Base-by-base conservation (phyloP, 768 basidiomycete genomes). In the Tylopilus rubrobrunneus region DNA sequence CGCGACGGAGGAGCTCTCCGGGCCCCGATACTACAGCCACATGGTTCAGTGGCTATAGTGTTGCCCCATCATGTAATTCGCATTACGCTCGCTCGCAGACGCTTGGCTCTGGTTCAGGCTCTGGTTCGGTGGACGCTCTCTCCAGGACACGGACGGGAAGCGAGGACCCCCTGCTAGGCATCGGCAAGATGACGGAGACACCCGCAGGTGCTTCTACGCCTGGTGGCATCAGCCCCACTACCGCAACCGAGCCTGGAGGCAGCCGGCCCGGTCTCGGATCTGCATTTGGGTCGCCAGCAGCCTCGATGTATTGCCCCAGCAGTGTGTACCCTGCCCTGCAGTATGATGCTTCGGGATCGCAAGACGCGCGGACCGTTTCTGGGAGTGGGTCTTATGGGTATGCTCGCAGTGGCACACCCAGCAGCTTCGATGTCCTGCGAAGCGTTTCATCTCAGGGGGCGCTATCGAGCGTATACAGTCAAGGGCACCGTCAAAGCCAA, bases 401-500 rank as follows among this genome's bases (percentile, higher is more conserved):
- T 46, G 34, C 64, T 6, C 56, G 64, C n/a, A 69, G 67, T 34
- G 57, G 39, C 23, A 61, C 67, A 2, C 56, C 62, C 21, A 67
- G 52, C n/a, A 70, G 59, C 39, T 59, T 69, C 10, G 62, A 68
- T 21, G 48, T 53, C 21, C 49, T 71, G 11, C 42, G 64, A 45
- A 69, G 69, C 14, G 65, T 71, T n/a, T 67, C 67, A 4, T 69
- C 69, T 2, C 67, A 70, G 15, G 69, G 69, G 5, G 67, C 59
- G 25, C 23, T 71, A 15, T 67, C 64, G 11, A 67, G 57, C 36
- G 36, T 43, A 23, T 51, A 64, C 31, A 58, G 52, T 19, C 58
- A 61, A 15, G 58, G 59, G 17, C 63, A 56, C n/a, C 40, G 45
- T 8, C 62, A 53, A 34, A 33, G 53, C 39, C 59, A 56, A 9